Evolutionary conservation across 108 stramenopile species (phyloP), one percentile per base, ranked within the genome.

Genomic region (Cyclotella baltica): DNA sequence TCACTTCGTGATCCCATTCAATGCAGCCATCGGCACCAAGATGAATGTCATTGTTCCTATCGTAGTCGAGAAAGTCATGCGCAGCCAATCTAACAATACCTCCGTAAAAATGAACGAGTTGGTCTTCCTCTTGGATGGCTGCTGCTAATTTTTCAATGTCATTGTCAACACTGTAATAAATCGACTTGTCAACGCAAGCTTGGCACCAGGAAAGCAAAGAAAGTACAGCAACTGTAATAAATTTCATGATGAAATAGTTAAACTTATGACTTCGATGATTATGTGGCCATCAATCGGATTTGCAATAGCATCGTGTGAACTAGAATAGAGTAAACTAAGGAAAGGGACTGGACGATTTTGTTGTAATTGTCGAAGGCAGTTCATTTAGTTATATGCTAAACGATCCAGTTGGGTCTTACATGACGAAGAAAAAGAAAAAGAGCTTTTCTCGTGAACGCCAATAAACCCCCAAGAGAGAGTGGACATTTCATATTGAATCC

Each of bases 21-120:
- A 72, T 62, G 50, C 84, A 85, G 20, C 84, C 83, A 66, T 85
- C 83, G n/a, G 79, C 5, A n/a, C 83, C 83, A 51, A 62, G 64
- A 15, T 18, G 29, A 40, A 37, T 11, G 10, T 28, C 52, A 23
- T 27, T 47, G 59, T 61, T 61, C 34, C 33, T 31, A 33, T 61
- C 59, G 59, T 61, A 33, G 20, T 61, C 59, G 31, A 85, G 81
- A 22, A 81, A 81, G 38, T 85, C 84, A 31, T 85, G 84, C 0
- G 84, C 84, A 28, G 68, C 80, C 53, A 85, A 15, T 16, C 84
- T 47, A 23, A 85, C 70, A 4, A 85, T 76, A 2, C 84, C 84
- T 2, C 84, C 84, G 8, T 76, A 67, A 63, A 81, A 85, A 43
- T 77, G 76, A 58, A 80, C 71, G 25, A 75, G 80, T 16, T 56